Evolutionary conservation across 2,329 filamentous ascomycete genomes (phyloP).

Genomic region (Aspergillus pseudoglaucus): DNA sequence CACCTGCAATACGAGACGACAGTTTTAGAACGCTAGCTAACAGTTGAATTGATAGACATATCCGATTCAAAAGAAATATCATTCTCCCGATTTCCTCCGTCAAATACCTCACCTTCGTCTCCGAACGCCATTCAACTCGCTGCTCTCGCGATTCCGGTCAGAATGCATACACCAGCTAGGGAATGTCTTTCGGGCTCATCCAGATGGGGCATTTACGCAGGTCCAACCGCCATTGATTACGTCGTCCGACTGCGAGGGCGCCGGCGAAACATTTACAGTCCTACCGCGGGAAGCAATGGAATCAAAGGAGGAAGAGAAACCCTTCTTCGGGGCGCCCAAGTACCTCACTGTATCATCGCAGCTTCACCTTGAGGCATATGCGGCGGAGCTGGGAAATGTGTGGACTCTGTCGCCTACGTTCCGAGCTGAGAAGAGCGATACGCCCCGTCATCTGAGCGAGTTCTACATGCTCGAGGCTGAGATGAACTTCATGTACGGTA

Average conservation of each 20-base stretch:
- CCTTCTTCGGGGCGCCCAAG: constrained; percentile 81
- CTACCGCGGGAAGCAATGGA: constrained; percentile 36
- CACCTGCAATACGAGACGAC: constrained; percentile 8
- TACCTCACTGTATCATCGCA: constrained; percentile 95
- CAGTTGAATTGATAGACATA: constrained; percentile 57
- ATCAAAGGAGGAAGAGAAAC: constrained; percentile 33
- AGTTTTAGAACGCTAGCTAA: constrained; percentile 5
- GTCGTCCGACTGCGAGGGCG: constrained; percentile 94
- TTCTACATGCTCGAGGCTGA: constrained; percentile 99
- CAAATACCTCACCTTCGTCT: constrained; percentile 80
- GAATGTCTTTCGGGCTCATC: constrained; percentile 61
- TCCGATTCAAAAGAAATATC: constrained; percentile 94
- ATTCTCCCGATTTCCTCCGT: constrained; percentile 80
- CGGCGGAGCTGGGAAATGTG: constrained; percentile 80
- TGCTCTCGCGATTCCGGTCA: constrained; percentile 76
- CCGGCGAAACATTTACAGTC: constrained; percentile 84
- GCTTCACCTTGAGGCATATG: constrained; percentile 85
- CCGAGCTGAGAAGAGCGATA: constrained; percentile 87
- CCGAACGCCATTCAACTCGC: constrained; percentile 72
- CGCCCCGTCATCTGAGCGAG: constrained; percentile 86
- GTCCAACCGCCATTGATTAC: constrained; percentile 92
- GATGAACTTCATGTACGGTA: constrained; percentile 66
- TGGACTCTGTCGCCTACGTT: constrained; percentile 95
- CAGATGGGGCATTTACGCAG: constrained; percentile 56
- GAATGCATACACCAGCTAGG: constrained; percentile 67